phyloP scores from a whole-genome alignment of 148 eudicot species.

The Nepenthes gracilis region DNA sequence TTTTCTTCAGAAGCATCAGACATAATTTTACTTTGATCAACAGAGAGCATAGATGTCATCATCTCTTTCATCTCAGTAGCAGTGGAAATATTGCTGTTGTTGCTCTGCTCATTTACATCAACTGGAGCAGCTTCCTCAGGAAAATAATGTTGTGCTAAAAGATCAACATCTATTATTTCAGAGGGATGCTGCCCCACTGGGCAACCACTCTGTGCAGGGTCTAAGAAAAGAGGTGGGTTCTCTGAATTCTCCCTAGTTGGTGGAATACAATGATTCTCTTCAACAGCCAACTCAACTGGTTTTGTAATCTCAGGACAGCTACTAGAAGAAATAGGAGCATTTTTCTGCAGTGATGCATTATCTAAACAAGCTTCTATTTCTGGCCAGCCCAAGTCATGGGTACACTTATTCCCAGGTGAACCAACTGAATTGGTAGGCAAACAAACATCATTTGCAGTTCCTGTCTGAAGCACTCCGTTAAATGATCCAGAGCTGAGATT shows the following conservation, averaged over 20 bases:
- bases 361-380: slow-evolving; percentile 16
- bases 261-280: slow-evolving; percentile 9
- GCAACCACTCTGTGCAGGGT: not conserved
- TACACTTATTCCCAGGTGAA: slow-evolving; percentile 16
- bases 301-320: slow-evolving; percentile 4
- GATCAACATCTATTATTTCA: not conserved
- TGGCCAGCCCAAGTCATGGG: slow-evolving; percentile 6
- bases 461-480: slow-evolving; percentile 12
- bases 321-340: slow-evolving; percentile 3
- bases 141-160: not conserved
- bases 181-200: not conserved
- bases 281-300: slow-evolving; percentile 12
- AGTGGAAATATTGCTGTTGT: not conserved
- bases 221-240: slow-evolving; percentile 2
- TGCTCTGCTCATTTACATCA: no score
- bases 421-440: slow-evolving; percentile 7
- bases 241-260: slow-evolving; percentile 13
- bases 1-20: slow-evolving; percentile 7
- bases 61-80: not conserved
- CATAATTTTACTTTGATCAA: slow-evolving; percentile 9
- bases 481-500: not conserved
- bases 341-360: not conserved
- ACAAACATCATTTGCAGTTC: slow-evolving; percentile 10
- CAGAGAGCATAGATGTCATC: slow-evolving; percentile 2
- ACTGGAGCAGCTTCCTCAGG: no score